Conservation (phyloP, 371 early-diverging fungal genomes). For the Mucor plumbeus region DNA sequence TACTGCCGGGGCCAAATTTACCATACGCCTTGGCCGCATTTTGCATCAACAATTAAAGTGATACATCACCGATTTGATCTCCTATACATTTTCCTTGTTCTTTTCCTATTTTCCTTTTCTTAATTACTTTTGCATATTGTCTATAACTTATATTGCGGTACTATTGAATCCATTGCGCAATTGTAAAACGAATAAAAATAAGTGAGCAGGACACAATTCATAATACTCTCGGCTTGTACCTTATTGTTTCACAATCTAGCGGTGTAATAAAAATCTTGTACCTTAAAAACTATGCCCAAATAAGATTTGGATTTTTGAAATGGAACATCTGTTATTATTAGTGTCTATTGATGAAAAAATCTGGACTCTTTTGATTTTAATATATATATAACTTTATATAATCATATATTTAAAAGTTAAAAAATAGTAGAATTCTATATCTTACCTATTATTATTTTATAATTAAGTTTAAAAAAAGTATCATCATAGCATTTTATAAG, state of each 20-base stretch:
- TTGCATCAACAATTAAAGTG: not conserved
- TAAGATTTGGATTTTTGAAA: not conserved
- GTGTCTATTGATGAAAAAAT: not conserved
- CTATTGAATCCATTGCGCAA: not conserved
- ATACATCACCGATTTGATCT: not conserved
- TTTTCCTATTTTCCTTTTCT: not conserved
- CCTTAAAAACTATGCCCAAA: constrained; percentile 5
- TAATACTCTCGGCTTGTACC: not conserved
- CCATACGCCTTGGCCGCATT: constrained; percentile 1
- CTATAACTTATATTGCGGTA: not conserved
- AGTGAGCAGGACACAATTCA: not conserved
- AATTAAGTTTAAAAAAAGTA: not conserved
- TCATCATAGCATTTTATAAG: not conserved
- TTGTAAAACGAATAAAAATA: not conserved
- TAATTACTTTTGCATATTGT: not conserved
- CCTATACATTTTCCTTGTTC: not conserved
- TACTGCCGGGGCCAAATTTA: too few species aligned
- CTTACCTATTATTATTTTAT: too few species aligned
- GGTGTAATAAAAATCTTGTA: not conserved
- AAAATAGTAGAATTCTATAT: not conserved
- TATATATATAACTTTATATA: not conserved
- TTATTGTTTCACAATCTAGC: not conserved
- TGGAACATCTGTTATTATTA: not conserved
- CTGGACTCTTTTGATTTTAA: not conserved
- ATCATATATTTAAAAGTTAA: not conserved